Evolutionary conservation across 139 green algal genomes (phyloP), one percentile per base, ranked within the genome.

Genomic region (Chlamydomonas incerta): DNA sequence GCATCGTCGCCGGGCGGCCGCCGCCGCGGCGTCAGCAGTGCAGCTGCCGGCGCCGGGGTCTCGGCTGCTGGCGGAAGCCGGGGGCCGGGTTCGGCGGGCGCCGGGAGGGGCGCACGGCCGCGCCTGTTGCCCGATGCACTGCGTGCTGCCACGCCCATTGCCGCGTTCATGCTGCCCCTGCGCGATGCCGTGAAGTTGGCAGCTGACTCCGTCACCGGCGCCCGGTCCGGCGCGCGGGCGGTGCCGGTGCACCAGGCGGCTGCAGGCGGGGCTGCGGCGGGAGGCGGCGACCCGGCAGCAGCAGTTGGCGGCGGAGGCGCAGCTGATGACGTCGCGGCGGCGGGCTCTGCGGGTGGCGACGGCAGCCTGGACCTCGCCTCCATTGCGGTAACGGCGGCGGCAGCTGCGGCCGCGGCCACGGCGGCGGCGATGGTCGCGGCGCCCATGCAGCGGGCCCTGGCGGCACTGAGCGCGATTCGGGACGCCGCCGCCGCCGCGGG

Each of bases 181-280:
- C 60, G 75, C 5, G 75, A 82, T 55, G 75, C 75, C 33, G 75
- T 82, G 28, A 62, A 82, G 26, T 10, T 82, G 26, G 60, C 60
- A 10, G 35, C 55, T 0, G 60, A 2, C 14, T 71, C 74, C 9
- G n/a, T 70, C 20, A 26, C 55, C 20, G 10, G 20, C 29, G 63
- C 60, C 17, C 2, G 17, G 60, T 20, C 60, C 24, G 15, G 20
- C 20, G 21, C 14, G 50, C 50, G 50, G 50, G 11, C 10, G 11
- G 50, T 20, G 10, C 11, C 14, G 50, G 11, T 57, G 50, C 11
- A 10, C 50, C 11, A 57, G 50, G 10, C 50, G 50, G 57, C 17
- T 14, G 17, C 57, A 29, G 17, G 57, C 57, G 8, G 57, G 14
- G 20, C 20, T n/a, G n/a, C n/a, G n/a, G n/a, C n/a, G n/a, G n/a